Percentiles rank a stretch among this genome's conserved stretches.
phyloP scores from a whole-genome alignment of 768 basidiomycete species.

The Lactarius vividus region DNA sequence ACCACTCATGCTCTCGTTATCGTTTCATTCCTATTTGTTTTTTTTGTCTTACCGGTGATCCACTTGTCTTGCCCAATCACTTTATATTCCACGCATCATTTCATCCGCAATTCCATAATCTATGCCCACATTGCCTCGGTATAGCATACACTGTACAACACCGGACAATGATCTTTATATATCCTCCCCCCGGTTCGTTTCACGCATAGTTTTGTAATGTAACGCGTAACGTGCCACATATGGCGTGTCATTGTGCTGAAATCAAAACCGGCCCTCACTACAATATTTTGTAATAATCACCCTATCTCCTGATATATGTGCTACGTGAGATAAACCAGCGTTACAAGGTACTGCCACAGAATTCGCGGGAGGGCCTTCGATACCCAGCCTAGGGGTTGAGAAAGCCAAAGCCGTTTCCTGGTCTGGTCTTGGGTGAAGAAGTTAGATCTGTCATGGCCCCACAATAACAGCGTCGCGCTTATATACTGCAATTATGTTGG shows the following conservation, averaged over 20 bases:
- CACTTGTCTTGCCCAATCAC: slow-evolving; percentile 16
- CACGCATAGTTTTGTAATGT: slow-evolving; percentile 8
- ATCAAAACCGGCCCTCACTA: slow-evolving; percentile 7
- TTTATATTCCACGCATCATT: slow-evolving; percentile 18
- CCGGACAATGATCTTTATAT: slow-evolving; percentile 14
- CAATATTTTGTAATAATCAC: slow-evolving; percentile 19
- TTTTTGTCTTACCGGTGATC: background rate
- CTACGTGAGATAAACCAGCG: too few species aligned
- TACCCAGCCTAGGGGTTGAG: too few species aligned
- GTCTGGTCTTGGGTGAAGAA: too few species aligned
- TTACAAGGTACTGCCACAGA: too few species aligned
- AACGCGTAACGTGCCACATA: slow-evolving; percentile 10
- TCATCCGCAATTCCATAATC: slow-evolving; percentile 18
- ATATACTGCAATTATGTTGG: too few species aligned
- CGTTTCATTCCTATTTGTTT: slow-evolving; percentile 9
- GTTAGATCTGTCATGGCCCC: too few species aligned
- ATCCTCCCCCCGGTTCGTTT: background rate
- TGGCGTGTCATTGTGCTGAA: slow-evolving; percentile 12
- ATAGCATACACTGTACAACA: slow-evolving; percentile 23
- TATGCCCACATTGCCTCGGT: slow-evolving; percentile 23
- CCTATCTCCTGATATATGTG: background rate
- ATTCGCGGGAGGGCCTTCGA: too few species aligned
- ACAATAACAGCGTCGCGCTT: too few species aligned
- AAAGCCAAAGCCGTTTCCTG: too few species aligned
- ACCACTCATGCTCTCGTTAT: slow-evolving; percentile 23